Conservation (phyloP, 441 rosid genomes). For the Brassica hybrid region DNA sequence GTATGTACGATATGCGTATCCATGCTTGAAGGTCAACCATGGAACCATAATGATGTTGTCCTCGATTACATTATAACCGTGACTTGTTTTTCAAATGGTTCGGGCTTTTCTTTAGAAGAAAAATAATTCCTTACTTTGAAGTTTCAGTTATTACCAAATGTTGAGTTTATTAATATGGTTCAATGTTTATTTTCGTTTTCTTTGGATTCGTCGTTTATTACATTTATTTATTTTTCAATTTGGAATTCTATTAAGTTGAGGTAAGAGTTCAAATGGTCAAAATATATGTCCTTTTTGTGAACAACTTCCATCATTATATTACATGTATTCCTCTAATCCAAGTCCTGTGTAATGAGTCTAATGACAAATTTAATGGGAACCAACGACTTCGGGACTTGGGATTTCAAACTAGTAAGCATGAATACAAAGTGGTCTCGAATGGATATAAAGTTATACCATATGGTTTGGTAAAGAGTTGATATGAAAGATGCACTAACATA, state of each 20-base stretch:
- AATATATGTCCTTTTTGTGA: not conserved
- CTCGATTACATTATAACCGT: not conserved
- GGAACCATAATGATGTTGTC: slow-evolving; percentile 31
- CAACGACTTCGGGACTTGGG: slow-evolving; percentile 29
- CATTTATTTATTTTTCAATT: not conserved
- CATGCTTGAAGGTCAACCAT: slow-evolving; percentile 29
- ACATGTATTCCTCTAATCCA: not conserved
- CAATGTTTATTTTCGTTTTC: not conserved
- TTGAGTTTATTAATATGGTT: slow-evolving; percentile 5
- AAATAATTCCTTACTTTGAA: not conserved
- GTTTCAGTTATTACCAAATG: not conserved
- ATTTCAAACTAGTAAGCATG: slow-evolving; percentile 2
- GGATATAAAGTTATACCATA: slow-evolving; percentile 9
- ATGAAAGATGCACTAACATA: slow-evolving; percentile 4
- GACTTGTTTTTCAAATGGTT: slow-evolving; percentile 8
- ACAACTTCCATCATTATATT: not conserved
- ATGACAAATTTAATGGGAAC: slow-evolving; percentile 15
- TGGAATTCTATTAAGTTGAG: not conserved
- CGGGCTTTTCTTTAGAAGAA: not conserved
- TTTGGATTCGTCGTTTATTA: not conserved
- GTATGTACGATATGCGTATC: slow-evolving; percentile 18
- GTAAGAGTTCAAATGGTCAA: not conserved
- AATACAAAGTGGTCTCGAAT: slow-evolving; percentile 13
- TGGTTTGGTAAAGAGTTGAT: not conserved
- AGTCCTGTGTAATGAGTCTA: not conserved